These are phyloP conservation scores for Poterioochromonas sp. DNA, from an alignment of 352 stramenopile genomes.

Conservation along the genomic window DNA sequence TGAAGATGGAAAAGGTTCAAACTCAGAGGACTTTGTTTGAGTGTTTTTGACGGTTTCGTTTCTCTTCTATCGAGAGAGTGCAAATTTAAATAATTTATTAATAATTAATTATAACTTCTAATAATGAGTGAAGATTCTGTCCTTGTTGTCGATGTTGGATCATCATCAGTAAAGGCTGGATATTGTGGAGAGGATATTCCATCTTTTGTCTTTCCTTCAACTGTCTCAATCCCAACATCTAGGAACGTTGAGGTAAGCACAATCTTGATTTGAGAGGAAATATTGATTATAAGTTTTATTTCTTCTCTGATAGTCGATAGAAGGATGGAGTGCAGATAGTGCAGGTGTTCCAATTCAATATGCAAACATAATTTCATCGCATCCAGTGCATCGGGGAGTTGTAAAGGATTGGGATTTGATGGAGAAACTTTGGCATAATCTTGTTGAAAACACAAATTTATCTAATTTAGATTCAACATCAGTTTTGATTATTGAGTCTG, in stretches of 20 bases:
- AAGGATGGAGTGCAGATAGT: constrained; percentile 57
- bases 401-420: constrained; percentile 65
- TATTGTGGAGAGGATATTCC: constrained; percentile 71
- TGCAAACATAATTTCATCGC: constrained; percentile 55
- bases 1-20: neutral
- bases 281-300: constrained; percentile 30
- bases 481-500: constrained; percentile 62
- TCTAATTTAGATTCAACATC: constrained; percentile 33
- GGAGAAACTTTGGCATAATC: constrained; percentile 68
- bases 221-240: constrained; percentile 26
- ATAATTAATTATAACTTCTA: neutral
- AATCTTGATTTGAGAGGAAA: neutral
- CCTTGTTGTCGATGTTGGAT: constrained; percentile 72
- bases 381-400: constrained; percentile 63
- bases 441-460: constrained; percentile 49
- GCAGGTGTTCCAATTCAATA: constrained; percentile 61
- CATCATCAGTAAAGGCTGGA: constrained; percentile 62
- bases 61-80: neutral
- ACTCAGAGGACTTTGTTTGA: neutral
- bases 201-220: constrained; percentile 57
- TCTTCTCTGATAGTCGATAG: constrained; percentile 53
- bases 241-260: constrained; percentile 2
- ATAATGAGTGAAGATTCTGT: neutral
- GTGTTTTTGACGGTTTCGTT: neutral
- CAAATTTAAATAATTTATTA: neutral